Conservation (phyloP, 805 yeast genomes). For the Metschnikowia noctiluminum region DNA sequence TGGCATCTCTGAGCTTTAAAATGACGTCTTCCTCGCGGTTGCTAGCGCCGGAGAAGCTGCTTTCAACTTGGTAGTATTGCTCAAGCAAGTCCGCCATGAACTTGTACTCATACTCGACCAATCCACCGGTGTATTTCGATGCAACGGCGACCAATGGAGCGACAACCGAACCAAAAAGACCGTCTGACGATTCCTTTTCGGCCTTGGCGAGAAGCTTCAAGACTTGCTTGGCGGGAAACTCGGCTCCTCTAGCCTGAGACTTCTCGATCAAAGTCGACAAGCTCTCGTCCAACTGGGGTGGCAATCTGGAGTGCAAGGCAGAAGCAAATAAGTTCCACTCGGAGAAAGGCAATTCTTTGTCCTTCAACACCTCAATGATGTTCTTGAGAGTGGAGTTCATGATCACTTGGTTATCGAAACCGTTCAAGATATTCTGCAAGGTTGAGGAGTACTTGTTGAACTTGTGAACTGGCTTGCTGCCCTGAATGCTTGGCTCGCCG, state of each 20-base stretch:
- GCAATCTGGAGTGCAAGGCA: constrained; percentile 89
- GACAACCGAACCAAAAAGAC: constrained; percentile 49
- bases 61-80: constrained; percentile 76
- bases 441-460: constrained; percentile 57
- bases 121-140: constrained; percentile 65
- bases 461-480: constrained; percentile 79
- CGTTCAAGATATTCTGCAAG: constrained; percentile 76
- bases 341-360: constrained; percentile 83
- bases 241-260: constrained; percentile 60
- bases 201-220: constrained; percentile 67
- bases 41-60: constrained; percentile 70
- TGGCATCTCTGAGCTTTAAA: constrained; percentile 80
- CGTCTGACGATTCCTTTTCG: constrained; percentile 43
- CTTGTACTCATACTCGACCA: constrained; percentile 77
- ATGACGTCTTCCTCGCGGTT: constrained; percentile 86
- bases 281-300: constrained; percentile 67
- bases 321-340: constrained; percentile 86
- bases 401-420: constrained; percentile 94
- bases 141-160: constrained; percentile 76
- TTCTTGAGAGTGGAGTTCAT: constrained; percentile 79
- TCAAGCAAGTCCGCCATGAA: constrained; percentile 68
- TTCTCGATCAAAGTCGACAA: constrained; percentile 66
- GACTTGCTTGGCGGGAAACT: constrained; percentile 91
- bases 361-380: constrained; percentile 68
- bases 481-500: constrained; percentile 80